A percentile compares a stretch with the other conserved stretches of the same genome.
phyloP scores from a whole-genome alignment of 371 early-diverging fungal species.

The Ordospora colligata region DNA sequence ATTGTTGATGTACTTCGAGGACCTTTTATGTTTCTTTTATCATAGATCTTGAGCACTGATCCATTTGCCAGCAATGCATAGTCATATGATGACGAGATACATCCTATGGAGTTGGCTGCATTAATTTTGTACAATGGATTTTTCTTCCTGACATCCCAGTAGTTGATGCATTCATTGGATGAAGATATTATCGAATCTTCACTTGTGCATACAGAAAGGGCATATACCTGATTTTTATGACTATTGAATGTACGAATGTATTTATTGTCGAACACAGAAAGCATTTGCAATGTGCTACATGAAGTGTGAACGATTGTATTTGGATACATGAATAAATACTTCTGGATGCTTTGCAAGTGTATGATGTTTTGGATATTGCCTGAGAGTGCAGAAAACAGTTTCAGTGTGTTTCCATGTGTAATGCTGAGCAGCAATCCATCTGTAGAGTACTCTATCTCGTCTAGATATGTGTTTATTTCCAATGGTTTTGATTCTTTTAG shows the following conservation, averaged over 20 bases:
- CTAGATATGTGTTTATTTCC: not conserved
- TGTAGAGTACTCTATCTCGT: conserved; percentile 18
- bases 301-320: conserved; percentile 32
- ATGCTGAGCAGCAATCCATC: conserved; percentile 14
- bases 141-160: conserved; percentile 42
- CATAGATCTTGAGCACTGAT: conserved; percentile 25
- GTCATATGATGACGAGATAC: not conserved
- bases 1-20: not conserved
- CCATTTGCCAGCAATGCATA: conserved; percentile 28
- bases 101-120: not conserved
- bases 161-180: not conserved
- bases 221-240: not conserved
- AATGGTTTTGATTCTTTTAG: not conserved
- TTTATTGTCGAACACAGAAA: conserved; percentile 39
- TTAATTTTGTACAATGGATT: conserved; percentile 22
- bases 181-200: conserved; percentile 12
- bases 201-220: conserved; percentile 11
- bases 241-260: conserved; percentile 10
- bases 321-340: conserved; percentile 20
- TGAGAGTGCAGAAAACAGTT: conserved; percentile 2
- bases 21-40: conserved; percentile 25
- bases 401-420: not conserved
- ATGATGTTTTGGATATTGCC: conserved; percentile 22
- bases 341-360: conserved; percentile 14
- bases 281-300: not conserved